Evolutionary conservation across 208 protist species (phyloP).

Genomic region (Leishmania turanica): DNA sequence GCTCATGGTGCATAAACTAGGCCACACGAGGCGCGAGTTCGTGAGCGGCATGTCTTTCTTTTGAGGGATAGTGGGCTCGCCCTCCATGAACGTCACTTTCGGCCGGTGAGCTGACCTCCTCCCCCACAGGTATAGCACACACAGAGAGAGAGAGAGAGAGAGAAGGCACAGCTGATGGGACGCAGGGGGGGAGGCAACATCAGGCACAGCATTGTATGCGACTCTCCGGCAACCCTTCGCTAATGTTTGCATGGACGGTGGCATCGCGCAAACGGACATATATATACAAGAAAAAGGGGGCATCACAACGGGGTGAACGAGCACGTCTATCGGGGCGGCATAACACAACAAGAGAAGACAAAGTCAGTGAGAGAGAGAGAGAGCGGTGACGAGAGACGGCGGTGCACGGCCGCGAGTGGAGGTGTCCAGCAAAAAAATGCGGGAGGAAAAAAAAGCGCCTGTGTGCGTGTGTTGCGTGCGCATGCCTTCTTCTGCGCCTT

Average conservation of each 20-base stretch:
- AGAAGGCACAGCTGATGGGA: not conserved
- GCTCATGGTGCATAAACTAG: not conserved
- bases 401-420: not conserved
- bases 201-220: not conserved
- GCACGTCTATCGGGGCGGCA: not conserved
- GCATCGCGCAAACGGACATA: not conserved
- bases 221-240: not conserved
- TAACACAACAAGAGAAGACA: not conserved
- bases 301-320: not conserved
- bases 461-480: not conserved
- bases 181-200: not conserved
- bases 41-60: not conserved
- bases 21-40: not conserved
- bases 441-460: not conserved
- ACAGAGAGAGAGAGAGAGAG: not conserved
- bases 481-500: not conserved
- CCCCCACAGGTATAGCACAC: not conserved
- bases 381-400: not conserved
- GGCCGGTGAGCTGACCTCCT: not conserved
- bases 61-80: not conserved
- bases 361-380: not conserved
- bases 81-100: not conserved
- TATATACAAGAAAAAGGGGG: not conserved
- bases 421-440: not conserved
- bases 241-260: not conserved